Evolutionary conservation across 2,329 filamentous ascomycete genomes (phyloP).

Genomic region (Beauveria sp.): DNA sequence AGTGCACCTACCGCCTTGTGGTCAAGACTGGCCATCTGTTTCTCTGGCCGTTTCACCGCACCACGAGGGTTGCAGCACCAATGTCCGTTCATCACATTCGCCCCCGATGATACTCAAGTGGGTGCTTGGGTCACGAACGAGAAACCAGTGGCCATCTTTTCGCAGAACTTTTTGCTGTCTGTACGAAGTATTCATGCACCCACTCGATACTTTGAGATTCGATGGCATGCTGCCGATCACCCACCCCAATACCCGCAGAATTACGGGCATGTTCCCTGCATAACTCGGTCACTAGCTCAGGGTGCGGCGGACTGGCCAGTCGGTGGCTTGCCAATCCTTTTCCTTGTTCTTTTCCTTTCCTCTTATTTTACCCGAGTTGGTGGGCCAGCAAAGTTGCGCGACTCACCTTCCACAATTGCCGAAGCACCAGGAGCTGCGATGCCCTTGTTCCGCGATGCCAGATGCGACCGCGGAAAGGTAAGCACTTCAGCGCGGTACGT

Average conservation of each 20-base stretch:
- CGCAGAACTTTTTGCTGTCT: not conserved
- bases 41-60: not conserved
- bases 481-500: not conserved
- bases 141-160: too few species aligned
- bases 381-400: not conserved
- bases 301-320: not conserved
- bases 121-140: too few species aligned
- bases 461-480: not conserved
- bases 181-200: not conserved
- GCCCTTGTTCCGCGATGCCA: too few species aligned
- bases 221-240: conserved; percentile 6
- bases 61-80: not conserved
- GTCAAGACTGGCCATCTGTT: not conserved
- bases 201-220: not conserved
- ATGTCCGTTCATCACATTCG: not conserved
- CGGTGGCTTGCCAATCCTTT: not conserved
- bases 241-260: not conserved
- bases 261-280: not conserved
- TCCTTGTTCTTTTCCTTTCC: not conserved
- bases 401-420: not conserved
- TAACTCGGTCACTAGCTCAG: not conserved
- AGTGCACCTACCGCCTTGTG: not conserved
- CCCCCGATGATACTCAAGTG: not conserved
- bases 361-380: not conserved
- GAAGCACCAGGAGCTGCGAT: not conserved